phyloP scores from a whole-genome alignment of 163 green algal species.

The Chloromonas sp. region DNA sequence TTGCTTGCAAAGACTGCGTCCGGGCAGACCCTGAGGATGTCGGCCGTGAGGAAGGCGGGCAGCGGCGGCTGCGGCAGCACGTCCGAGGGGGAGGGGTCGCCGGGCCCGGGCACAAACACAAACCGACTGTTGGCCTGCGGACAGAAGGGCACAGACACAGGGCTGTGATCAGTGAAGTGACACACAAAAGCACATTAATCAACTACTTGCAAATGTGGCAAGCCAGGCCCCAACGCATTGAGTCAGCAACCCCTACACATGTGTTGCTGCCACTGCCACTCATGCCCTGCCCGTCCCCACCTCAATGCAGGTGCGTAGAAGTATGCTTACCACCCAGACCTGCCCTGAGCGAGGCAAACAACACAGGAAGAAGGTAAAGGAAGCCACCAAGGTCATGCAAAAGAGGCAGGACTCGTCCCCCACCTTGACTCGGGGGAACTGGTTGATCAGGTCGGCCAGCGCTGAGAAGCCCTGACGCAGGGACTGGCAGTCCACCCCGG shows the following conservation, averaged over 20 bases:
- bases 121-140: conserved; percentile 50
- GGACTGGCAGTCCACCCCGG: conserved; percentile 37
- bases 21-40: conserved; percentile 51
- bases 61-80: conserved; percentile 73
- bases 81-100: conserved; percentile 60
- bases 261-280: not conserved
- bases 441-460: conserved; percentile 63
- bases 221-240: not conserved
- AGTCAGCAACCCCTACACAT: not conserved
- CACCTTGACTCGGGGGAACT: conserved; percentile 60
- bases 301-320: not conserved
- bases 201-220: not conserved
- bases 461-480: conserved; percentile 62
- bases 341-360: not conserved
- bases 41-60: conserved; percentile 41
- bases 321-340: not conserved
- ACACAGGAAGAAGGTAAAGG: conserved; percentile 49
- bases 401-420: conserved; percentile 23
- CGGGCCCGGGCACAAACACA: conserved; percentile 84
- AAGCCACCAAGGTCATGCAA: conserved; percentile 69
- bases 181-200: too few species aligned
- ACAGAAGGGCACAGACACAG: not conserved
- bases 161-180: too few species aligned
- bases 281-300: not conserved
- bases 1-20: conserved; percentile 69